Conservation (phyloP, 2,329 filamentous ascomycete species). For the Penicillium sp. region DNA sequence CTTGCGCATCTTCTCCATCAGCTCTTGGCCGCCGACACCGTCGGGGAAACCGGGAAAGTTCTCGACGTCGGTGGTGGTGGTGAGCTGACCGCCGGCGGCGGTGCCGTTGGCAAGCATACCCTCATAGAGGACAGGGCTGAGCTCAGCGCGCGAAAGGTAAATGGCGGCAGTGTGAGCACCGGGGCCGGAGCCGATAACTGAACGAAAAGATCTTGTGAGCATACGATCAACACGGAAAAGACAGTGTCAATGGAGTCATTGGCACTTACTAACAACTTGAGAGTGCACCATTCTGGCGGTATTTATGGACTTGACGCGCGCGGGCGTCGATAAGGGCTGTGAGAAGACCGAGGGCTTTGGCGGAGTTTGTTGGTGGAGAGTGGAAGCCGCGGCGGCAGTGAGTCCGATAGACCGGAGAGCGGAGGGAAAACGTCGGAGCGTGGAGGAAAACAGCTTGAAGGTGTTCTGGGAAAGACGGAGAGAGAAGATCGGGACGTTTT, state of each 20-base stretch:
- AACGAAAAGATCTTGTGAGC: constrained; percentile 14
- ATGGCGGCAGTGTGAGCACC: constrained; percentile 96
- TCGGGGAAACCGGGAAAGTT: constrained; percentile 96
- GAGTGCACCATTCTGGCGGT: constrained; percentile 72
- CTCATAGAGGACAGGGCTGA: constrained; percentile 95
- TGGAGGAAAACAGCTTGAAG: constrained; percentile 91
- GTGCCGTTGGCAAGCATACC: constrained; percentile 97
- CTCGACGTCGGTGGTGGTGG: constrained; percentile 96
- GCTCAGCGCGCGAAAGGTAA: constrained; percentile 89
- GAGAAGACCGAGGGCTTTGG: constrained; percentile 37
- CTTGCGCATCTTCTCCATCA: constrained; percentile 94
- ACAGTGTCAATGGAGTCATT: constrained; percentile 15
- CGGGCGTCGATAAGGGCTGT: constrained; percentile 37
- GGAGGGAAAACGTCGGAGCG: constrained; percentile 64
- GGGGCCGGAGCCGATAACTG: constrained; percentile 87
- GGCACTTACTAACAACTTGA: constrained; percentile 78
- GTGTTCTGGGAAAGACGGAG: constrained; percentile 33
- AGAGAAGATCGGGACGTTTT: constrained; percentile 8
- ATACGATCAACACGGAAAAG: constrained; percentile 1
- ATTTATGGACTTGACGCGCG: constrained; percentile 41
- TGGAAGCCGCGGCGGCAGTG: constrained; percentile 69
- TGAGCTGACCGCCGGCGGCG: constrained; percentile 92
- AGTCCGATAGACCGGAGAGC: constrained; percentile 71
- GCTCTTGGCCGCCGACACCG: constrained; percentile 77
- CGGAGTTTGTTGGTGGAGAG: constrained; percentile 61